A percentile compares a stretch with the other conserved stretches of the same genome.
Evolutionary conservation across 768 basidiomycete genomes (phyloP).

Genomic region (Chlorophyllum brunneum): DNA sequence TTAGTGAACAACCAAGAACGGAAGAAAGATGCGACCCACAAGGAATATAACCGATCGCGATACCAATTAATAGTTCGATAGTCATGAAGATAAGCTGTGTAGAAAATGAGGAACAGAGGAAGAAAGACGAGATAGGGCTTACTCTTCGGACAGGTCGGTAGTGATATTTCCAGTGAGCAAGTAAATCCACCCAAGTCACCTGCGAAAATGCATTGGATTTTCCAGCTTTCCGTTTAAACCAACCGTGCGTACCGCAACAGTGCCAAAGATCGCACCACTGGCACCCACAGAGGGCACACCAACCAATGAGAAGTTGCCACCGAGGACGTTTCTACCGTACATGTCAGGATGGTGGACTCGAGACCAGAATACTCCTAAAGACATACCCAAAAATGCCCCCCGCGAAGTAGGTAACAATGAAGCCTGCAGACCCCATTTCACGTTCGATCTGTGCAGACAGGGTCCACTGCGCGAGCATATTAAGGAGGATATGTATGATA

Average conservation of each 20-base stretch:
- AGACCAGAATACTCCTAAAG: neutral
- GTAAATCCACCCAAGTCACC: constrained; percentile 84
- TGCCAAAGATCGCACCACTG: constrained; percentile 90
- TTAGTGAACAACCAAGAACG: neutral
- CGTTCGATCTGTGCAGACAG: constrained; percentile 84
- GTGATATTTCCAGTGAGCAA: constrained; percentile 90
- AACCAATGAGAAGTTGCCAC: constrained; percentile 89
- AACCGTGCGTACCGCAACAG: constrained; percentile 55
- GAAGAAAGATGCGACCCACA: constrained; percentile 44
- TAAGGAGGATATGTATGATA: constrained; percentile 87
- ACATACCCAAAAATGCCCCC: constrained; percentile 88
- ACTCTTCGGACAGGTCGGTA: constrained; percentile 80
- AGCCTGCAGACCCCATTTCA: constrained; percentile 88
- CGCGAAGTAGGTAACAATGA: constrained; percentile 81
- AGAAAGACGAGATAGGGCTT: constrained; percentile 13
- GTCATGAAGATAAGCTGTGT: constrained; percentile 78
- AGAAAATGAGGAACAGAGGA: neutral
- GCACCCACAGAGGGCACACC: constrained; percentile 90
- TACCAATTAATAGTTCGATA: constrained; percentile 81
- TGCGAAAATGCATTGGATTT: constrained; percentile 17
- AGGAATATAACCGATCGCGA: constrained; percentile 82
- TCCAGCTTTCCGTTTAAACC: neutral
- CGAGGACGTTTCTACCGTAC: constrained; percentile 67
- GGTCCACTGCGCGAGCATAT: constrained; percentile 83
- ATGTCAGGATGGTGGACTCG: neutral